phyloP scores from a whole-genome alignment of 495 filamentous ascomycete genomes.

The Neurospora sp. region DNA sequence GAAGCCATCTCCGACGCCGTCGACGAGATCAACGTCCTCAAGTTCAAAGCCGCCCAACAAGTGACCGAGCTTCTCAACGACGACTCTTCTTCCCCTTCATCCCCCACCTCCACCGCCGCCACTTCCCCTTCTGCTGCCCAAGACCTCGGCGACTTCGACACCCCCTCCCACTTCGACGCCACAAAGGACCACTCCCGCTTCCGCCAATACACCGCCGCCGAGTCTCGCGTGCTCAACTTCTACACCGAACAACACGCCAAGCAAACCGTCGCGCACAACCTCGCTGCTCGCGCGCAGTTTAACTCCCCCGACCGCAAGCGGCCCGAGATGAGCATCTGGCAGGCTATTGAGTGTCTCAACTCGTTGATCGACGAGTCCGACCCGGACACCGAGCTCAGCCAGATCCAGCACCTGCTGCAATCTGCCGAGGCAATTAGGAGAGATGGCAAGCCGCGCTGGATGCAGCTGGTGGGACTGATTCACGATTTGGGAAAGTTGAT shows the following conservation, averaged over 20 bases:
- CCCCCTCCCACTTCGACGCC: slow-evolving; percentile 57
- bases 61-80: slow-evolving; percentile 13
- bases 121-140: slow-evolving; percentile 18
- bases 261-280: slow-evolving; percentile 78
- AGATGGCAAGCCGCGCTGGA: slow-evolving; percentile 86
- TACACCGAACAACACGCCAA: slow-evolving; percentile 77
- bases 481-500: slow-evolving; percentile 85
- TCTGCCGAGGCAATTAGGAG: slow-evolving; percentile 77
- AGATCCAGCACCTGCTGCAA: slow-evolving; percentile 83
- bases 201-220: slow-evolving; percentile 67
- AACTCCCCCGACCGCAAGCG: slow-evolving; percentile 46
- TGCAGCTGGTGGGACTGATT: slow-evolving; percentile 82
- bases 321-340: slow-evolving; percentile 73
- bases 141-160: slow-evolving; percentile 46
- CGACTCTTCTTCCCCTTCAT: background rate
- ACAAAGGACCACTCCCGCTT: slow-evolving; percentile 76
- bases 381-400: slow-evolving; percentile 70
- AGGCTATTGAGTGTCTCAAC: slow-evolving; percentile 84
- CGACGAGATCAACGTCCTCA: slow-evolving; percentile 72
- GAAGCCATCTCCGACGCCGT: slow-evolving; percentile 71
- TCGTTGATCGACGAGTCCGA: slow-evolving; percentile 81
- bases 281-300: slow-evolving; percentile 62
- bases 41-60: slow-evolving; percentile 26
- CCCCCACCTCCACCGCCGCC: background rate
- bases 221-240: slow-evolving; percentile 71